Base-by-base conservation (phyloP, 2,329 filamentous ascomycete species). In the Incumbomyces delicatus region DNA sequence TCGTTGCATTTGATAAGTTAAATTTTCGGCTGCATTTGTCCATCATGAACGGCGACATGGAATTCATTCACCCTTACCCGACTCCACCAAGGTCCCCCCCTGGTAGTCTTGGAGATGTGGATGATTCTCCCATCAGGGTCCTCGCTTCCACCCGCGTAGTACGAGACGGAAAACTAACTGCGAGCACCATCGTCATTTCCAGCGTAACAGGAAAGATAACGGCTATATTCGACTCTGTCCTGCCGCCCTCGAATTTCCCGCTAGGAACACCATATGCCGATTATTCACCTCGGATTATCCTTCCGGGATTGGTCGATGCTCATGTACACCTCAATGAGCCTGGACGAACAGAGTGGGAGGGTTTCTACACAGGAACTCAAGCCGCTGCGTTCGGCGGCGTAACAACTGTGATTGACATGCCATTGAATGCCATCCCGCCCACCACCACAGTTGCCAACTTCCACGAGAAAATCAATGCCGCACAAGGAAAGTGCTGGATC, bases 301-400 rank as follows among this genome's bases (percentile, higher is more conserved):
- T 96, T 30, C 92, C 92, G 0, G 92, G 92, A 16, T 74, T 98
- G 27, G 90, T 98, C 14, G 92, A 98, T 64, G 90, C 92, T 31
- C 92, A 98, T 64, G 92, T 98, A 32, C 92, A 98, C 69, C 78
- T 96, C 57, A 96, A 96, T 61, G 92, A 98, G 69, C 92, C 92
- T 0, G 92, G 92, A 35, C 79, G 92, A 48, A 95, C 90, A 44
- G 90, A 95, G 76, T 96, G 92, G 92, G 92, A 98, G 63, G 92
- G 92, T 10, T 98, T 98, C 72, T 85, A 83, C 72, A 95, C 89
- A 1, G 92, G 92, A 41, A 96, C 92, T 18, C 78, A 86, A 58
- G 92, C 92, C 30, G 92, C 92, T 3, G 92, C 92, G 10, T 94
- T 90, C 58, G 92, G 92, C 34, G 92, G 92, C 58, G 92, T 96